A percentile compares a stretch with the other conserved stretches of the same genome.
Conservation (phyloP, 1,284 basidiomycete species). For the Trichosporon ovoides region DNA sequence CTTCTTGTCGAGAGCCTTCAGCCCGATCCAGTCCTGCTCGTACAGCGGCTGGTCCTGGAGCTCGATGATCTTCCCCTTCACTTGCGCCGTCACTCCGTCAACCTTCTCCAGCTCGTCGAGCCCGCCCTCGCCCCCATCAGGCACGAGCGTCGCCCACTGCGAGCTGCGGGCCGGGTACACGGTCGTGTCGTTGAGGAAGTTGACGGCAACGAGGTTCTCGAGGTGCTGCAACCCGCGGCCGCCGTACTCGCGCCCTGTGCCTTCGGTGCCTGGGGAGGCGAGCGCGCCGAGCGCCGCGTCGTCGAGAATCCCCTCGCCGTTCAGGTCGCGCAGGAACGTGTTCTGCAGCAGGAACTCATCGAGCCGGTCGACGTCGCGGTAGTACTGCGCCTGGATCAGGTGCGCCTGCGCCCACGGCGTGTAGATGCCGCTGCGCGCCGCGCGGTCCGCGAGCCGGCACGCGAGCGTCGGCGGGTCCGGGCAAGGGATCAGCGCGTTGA, state of each 20-base stretch:
- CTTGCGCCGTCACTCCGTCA: not conserved
- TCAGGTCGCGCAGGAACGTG: conserved; percentile 49
- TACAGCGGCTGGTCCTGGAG: conserved; percentile 74
- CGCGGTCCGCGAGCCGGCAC: conserved; percentile 70
- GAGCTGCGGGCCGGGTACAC: conserved; percentile 45
- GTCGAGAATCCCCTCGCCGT: conserved; percentile 26
- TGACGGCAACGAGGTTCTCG: conserved; percentile 47
- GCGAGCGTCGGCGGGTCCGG: conserved; percentile 49
- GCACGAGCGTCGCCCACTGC: conserved; percentile 41
- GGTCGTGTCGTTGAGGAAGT: conserved; percentile 44
- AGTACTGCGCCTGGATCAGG: conserved; percentile 89
- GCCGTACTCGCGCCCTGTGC: conserved; percentile 19
- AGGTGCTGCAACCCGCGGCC: conserved; percentile 35
- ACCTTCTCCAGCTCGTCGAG: not conserved
- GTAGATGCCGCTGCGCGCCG: conserved; percentile 71
- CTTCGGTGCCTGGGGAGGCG: not conserved
- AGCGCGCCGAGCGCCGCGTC: not conserved
- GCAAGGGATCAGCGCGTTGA: conserved; percentile 46
- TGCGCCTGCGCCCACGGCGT: conserved; percentile 73
- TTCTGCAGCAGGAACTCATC: conserved; percentile 65
- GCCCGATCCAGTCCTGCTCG: conserved; percentile 79
- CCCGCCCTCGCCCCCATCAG: conserved; percentile 22
- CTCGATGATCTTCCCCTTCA: conserved; percentile 55
- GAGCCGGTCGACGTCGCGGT: conserved; percentile 73
- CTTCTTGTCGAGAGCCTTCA: conserved; percentile 66